Evolutionary conservation across 441 rosid genomes (phyloP).

Genomic region (Erodium moschatum): DNA sequence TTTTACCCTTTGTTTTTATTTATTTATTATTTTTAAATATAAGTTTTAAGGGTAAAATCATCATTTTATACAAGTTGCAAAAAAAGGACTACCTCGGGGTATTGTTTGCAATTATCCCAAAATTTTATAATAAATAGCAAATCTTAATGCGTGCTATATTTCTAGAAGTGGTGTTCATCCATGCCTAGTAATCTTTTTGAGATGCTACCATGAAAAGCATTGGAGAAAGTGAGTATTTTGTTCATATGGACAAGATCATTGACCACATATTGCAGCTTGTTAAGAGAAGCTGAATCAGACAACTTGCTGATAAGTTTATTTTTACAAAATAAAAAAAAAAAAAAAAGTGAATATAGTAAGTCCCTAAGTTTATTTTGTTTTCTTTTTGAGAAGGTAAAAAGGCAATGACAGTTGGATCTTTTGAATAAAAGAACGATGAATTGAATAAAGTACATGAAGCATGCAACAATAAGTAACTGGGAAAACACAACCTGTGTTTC

Average conservation of each 20-base stretch:
- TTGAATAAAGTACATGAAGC: neutral
- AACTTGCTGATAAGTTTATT: neutral
- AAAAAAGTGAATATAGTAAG: neutral
- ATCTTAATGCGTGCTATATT: neutral
- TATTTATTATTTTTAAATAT: too few species aligned
- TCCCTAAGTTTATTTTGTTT: too few species aligned
- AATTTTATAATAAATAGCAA: neutral
- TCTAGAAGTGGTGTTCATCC: too few species aligned
- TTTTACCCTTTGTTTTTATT: too few species aligned
- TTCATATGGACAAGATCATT: neutral
- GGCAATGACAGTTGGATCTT: neutral
- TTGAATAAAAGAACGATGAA: neutral
- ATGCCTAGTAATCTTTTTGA: neutral
- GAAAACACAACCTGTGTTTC: constrained; percentile 33
- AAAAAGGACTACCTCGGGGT: too few species aligned
- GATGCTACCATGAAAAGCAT: neutral
- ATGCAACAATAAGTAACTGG: constrained; percentile 15
- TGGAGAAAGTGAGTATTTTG: neutral
- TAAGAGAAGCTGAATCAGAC: neutral
- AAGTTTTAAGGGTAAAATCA: too few species aligned
- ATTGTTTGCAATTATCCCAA: too few species aligned
- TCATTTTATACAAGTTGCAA: too few species aligned
- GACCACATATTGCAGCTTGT: neutral
- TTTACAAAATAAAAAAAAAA: neutral
- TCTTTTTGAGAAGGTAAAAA: neutral